Evolutionary conservation across 176 grass and related monocot genomes (phyloP).

Genomic region (Eleusine coracana): DNA sequence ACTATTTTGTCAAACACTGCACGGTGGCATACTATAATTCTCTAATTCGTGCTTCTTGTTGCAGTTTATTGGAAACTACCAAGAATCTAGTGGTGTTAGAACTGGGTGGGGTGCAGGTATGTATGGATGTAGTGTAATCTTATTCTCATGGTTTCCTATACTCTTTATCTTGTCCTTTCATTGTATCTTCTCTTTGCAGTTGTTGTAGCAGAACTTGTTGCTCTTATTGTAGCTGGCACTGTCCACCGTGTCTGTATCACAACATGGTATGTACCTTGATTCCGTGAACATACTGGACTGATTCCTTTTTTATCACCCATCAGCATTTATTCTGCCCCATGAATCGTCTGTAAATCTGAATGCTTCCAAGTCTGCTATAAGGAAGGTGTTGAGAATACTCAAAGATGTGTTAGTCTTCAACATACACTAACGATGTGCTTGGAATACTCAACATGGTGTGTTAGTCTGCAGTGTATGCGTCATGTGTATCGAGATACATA

Average conservation of each 20-base stretch:
- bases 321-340: slow-evolving; percentile 13
- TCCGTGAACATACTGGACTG: neutral
- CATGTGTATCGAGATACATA: neutral
- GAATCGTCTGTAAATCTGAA: slow-evolving; percentile 3
- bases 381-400: slow-evolving; percentile 7
- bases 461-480: too few relatives aligned
- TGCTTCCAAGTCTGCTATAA: slow-evolving; percentile 20
- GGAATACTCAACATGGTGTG: too few relatives aligned
- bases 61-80: slow-evolving; percentile 96
- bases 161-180: slow-evolving; percentile 12
- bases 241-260: slow-evolving; percentile 98
- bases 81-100: slow-evolving; percentile 82
- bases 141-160: slow-evolving; percentile 8
- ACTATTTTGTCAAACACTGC: neutral
- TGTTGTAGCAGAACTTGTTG: slow-evolving; percentile 77
- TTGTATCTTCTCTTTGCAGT: slow-evolving; percentile 59
- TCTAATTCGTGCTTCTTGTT: slow-evolving; percentile 40
- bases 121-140: slow-evolving; percentile 38
- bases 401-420: neutral
- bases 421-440: neutral
- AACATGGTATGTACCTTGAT: slow-evolving; percentile 74
- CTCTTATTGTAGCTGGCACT: slow-evolving; percentile 87
- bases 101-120: slow-evolving; percentile 98
- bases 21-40: slow-evolving; percentile 33
- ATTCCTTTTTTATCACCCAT: slow-evolving; percentile 11